Conservation (phyloP, 305 asterid genomes). For the Plantago lanceolata region DNA sequence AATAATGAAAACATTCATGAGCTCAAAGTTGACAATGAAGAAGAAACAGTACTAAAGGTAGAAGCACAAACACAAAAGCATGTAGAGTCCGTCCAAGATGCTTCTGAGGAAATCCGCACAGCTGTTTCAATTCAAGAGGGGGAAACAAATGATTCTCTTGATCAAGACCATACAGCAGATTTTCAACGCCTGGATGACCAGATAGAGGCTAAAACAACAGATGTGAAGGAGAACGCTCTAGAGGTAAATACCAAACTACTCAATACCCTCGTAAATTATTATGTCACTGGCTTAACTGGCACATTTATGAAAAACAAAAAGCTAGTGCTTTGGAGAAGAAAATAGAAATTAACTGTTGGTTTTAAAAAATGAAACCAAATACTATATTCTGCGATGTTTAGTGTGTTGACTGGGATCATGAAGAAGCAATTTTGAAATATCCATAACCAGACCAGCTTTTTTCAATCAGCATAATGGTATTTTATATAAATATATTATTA, state of each 20-base stretch:
- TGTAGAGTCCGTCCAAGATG: conserved; percentile 29
- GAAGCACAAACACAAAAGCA: conserved; percentile 12
- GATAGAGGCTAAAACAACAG: conserved; percentile 8
- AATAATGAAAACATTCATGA: conserved; percentile 13
- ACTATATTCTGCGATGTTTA: neutral
- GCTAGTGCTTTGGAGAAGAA: neutral
- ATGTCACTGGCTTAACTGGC: neutral
- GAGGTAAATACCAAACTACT: neutral
- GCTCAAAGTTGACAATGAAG: conserved; percentile 22
- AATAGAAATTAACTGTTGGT: neutral
- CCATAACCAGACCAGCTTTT: neutral
- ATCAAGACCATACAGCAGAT: neutral
- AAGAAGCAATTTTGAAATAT: neutral
- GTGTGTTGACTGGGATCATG: neutral
- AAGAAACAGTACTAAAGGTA: conserved; percentile 17
- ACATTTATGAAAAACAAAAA: neutral
- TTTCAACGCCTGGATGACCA: conserved; percentile 9
- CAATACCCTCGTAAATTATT: neutral
- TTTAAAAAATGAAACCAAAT: conserved; percentile 3
- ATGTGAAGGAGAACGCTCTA: conserved; percentile 9
- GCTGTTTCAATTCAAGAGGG: conserved; percentile 25
- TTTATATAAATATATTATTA: no score
- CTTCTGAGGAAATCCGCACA: conserved; percentile 19
- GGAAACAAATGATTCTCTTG: neutral
- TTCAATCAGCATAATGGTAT: neutral